Conservation (phyloP, 2,329 filamentous ascomycete genomes). For the Fusarium foetens region DNA sequence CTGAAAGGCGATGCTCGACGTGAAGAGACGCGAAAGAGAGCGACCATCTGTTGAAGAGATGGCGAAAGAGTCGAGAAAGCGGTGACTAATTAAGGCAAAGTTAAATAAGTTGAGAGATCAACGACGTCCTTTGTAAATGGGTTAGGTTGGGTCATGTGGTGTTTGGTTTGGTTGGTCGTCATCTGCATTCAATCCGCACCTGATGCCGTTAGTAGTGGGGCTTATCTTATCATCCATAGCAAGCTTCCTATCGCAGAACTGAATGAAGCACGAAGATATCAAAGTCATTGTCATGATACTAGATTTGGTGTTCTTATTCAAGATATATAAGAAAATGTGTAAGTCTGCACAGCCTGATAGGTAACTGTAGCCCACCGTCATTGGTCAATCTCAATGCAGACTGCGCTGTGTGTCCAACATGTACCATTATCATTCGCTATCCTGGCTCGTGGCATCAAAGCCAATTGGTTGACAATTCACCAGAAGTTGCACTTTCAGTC, state of each 20-base stretch:
- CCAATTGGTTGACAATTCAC: neutral
- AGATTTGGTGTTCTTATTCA: neutral
- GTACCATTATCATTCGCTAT: neutral
- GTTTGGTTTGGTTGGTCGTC: conserved; percentile 10
- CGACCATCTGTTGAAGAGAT: conserved; percentile 35
- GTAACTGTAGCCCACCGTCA: neutral
- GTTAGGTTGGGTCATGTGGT: conserved; percentile 31
- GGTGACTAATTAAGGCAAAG: conserved; percentile 3
- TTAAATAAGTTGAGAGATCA: conserved; percentile 8
- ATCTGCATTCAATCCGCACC: conserved; percentile 12
- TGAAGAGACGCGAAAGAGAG: conserved; percentile 24
- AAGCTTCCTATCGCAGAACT: conserved; percentile 10
- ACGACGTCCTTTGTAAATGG: conserved; percentile 13
- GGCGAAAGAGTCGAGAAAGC: conserved; percentile 17
- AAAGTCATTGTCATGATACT: neutral
- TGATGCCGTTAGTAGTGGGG: conserved; percentile 13
- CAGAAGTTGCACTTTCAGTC: neutral
- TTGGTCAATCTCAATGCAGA: neutral
- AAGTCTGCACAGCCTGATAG: neutral
- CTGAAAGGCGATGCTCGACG: conserved; percentile 22
- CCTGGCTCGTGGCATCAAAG: neutral
- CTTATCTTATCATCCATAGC: conserved; percentile 34
- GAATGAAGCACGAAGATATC: neutral
- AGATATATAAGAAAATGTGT: neutral
- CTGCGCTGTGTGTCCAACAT: neutral